Base-by-base conservation (phyloP, 2,329 filamentous ascomycete genomes). In the Paraphaeosphaeria minitans region DNA sequence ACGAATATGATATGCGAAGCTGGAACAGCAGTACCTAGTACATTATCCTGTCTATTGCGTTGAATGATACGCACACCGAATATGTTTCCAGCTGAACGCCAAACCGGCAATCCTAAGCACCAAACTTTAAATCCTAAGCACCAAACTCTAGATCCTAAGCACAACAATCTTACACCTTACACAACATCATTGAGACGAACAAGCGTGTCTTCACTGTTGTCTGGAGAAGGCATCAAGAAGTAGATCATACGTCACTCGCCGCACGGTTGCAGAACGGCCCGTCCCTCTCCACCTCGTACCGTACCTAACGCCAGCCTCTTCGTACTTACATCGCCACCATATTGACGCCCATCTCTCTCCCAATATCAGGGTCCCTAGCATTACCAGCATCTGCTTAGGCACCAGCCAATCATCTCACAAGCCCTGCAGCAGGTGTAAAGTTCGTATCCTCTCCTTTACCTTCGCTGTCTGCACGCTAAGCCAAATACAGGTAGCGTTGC, bases 391-490 rank as follows among this genome's bases (percentile, higher is more conserved):
- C 41, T 22, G 19, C 10, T 9, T 22, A 43, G 19, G n/a, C 41
- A 22, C 10, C 41, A 43, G 41, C n/a, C 41, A 43, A 21, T 22
- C 19, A 21, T 19, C 8, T 22, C 41, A 43, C 19, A 22, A 7
- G 19, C 12, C 19, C 10, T 12, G 19, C n/a, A 43, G 8, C 19
- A 0, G 2, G 2, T 4, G 7, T 39, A 4, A 43, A 43, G 41
- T 24, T 19, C 41, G 41, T 2, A 22, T 43, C 19, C 19, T 12
- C 19, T 31, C 51, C 29, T 22, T 47, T n/a, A 16, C 37, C 49
- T 45, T 46, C 55, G 55, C 33, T 61, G 55, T 55, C 58, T 61
- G 42, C 35, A n/a, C 55, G 42, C 55, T 61, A 58, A 47, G 37
- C 58, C 48, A 9, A 33, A 56, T 42, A 4, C 19, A 24, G 54